Evolutionary conservation across 2,329 filamentous ascomycete species (phyloP), one percentile per base, ranked within the genome.

Genomic region (Trichoderma asperellum): DNA sequence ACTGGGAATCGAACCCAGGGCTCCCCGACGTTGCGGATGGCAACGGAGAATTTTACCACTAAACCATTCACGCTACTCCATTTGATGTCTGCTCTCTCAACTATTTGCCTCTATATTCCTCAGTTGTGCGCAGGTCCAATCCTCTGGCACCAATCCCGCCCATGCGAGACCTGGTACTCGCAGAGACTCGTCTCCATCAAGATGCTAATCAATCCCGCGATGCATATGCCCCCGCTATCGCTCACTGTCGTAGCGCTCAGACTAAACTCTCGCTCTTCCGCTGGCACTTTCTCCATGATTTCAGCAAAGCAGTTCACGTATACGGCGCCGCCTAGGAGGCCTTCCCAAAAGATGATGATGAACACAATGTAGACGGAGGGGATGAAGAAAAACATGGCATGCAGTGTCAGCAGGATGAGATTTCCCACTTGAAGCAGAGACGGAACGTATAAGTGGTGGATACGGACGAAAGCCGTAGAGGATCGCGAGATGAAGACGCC

Each of bases 291-390:
- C 75, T 97, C 93, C 78, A 93, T 91, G 71, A 99, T 97, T 77
- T 96, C 92, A 0, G 94, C 93, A 79, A 98, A 99, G 0, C 94
- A 97, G 75, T 95, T 97, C 70, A 98, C 94, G 75, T 99, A 99
- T 0, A 98, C 96, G 4, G 93, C 85, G 0, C 96, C 96, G 0
- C 96, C 96, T 0, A 99, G 83, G 14, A 98, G 79, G 0, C 96
- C 96, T 78, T 98, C 96, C 95, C 95, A 98, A 76, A 98, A 96
- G 24, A 97, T 85, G 70, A 98, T 83, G 27, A 87, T 70, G 75
- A 97, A 97, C 1, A 98, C 84, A n/a, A 97, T 75, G 77, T 93
- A 97, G 29, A 97, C 92, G 32, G 84, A 92, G 0, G 95, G 94
- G 18, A 98, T 87, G 76, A 96, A 96, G 77, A 91, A 86, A 76